A percentile compares a stretch with the other conserved stretches of the same genome.
These are phyloP conservation scores for Cladorrhinum sp. DNA, from an alignment of 2,329 filamentous ascomycete genomes.

Conservation along the genomic window DNA sequence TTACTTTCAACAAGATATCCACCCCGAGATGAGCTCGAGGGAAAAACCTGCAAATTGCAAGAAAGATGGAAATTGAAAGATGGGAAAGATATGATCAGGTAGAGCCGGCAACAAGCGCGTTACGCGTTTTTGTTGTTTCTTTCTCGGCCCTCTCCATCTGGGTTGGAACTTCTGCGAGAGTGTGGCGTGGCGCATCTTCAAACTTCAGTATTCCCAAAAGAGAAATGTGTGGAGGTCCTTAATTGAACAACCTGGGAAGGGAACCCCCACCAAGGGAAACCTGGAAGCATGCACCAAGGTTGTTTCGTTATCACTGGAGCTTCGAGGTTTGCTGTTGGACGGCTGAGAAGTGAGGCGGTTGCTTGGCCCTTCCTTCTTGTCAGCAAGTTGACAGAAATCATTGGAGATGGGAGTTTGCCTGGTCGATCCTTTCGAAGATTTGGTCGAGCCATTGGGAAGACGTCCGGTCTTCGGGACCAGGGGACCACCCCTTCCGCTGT, in stretches of 20 bases:
- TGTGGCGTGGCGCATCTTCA: conserved; percentile 12
- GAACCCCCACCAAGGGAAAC: no score
- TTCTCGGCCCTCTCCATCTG: no score
- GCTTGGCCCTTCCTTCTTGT: background rate
- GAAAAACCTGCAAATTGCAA: background rate
- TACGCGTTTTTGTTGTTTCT: background rate
- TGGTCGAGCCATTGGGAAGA: background rate
- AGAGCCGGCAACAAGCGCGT: background rate
- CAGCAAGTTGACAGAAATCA: background rate
- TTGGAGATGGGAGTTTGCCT: background rate
- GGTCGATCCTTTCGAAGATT: background rate
- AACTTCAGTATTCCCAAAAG: conserved; percentile 2
- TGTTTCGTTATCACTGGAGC: conserved; percentile 20
- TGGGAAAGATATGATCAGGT: background rate
- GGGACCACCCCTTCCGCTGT: background rate
- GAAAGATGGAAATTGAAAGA: background rate
- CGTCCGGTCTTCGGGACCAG: background rate
- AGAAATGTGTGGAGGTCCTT: conserved; percentile 9
- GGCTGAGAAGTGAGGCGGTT: conserved; percentile 6
- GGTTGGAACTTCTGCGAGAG: background rate
- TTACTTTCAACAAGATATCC: conserved; percentile 7
- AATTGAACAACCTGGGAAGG: conserved; percentile 2
- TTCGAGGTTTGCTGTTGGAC: conserved; percentile 1
- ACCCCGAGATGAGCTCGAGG: conserved; percentile 12
- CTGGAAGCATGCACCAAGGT: conserved; percentile 1